phyloP scores from a whole-genome alignment of 73 alveolate species.

The Paramecium sonneborni region DNA sequence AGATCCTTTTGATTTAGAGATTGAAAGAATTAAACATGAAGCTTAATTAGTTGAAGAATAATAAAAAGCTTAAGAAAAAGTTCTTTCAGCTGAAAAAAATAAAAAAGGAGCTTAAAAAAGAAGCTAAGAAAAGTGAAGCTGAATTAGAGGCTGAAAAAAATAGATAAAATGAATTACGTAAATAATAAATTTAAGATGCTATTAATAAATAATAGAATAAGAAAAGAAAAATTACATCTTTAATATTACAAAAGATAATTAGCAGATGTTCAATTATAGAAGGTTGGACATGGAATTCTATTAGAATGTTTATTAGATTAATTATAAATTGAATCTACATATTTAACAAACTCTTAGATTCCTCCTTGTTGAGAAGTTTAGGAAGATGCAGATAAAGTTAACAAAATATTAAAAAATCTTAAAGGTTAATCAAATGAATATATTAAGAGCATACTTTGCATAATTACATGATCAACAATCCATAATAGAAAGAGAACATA shows the following conservation, averaged over 20 bases:
- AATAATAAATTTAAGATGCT: background rate
- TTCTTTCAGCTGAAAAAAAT: background rate
- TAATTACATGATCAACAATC: background rate
- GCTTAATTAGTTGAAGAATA: conserved; percentile 37
- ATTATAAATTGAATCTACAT: background rate
- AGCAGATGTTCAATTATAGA: background rate
- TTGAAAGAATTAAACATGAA: conserved; percentile 14
- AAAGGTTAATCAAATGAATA: background rate
- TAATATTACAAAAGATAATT: conserved; percentile 13
- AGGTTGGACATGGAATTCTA: conserved; percentile 15
- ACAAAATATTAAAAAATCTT: background rate
- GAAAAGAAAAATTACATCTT: conserved; percentile 26
- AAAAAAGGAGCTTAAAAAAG: conserved; percentile 61
- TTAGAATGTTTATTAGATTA: conserved; percentile 45
- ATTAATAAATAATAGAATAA: background rate
- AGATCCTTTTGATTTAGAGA: conserved; percentile 46
- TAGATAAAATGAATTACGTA: conserved; percentile 6
- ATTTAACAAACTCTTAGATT: background rate
- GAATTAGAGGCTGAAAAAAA: conserved; percentile 46
- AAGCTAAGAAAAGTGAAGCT: conserved; percentile 57
- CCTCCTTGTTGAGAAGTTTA: conserved; percentile 44
- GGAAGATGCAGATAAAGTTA: conserved; percentile 58
- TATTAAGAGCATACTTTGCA: conserved; percentile 34
- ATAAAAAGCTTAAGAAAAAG: background rate
- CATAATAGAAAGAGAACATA: conserved; percentile 31